Base-by-base conservation (phyloP, 2,329 filamentous ascomycete genomes). In the Fusarium sp. region DNA sequence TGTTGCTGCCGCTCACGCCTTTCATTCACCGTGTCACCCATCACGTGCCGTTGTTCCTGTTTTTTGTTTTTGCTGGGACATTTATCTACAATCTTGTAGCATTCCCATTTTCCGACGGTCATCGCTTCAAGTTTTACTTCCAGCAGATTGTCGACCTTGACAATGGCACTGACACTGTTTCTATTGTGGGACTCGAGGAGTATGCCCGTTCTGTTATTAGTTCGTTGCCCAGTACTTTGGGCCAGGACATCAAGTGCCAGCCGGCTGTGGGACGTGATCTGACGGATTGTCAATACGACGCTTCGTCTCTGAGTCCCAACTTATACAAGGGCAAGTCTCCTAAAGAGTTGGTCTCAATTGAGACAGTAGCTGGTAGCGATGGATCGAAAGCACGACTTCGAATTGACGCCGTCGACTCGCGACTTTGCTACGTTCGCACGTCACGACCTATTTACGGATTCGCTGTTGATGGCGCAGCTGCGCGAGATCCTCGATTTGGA, bases 21-120 rank as follows among this genome's bases (percentile, higher is more conserved):
- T 97, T 97, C 75, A 84, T 97, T 40, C 94, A 98, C 77, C 90
- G 95, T 43, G 88, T 96, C 67, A 93, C 90, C 2, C 91, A 92
- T 75, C 93, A 97, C 62, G 78, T 98, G 6, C 94, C 96, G 0
- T 81, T 90, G 0, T 89, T 97, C 71, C 78, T 97, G 17, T 83
- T 96, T 27, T 75, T 90, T 14, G 81, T 97, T 10, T 92, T 94
- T 64, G 74, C 88, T 23, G 92, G 85, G 30, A 96, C 93, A 2
- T 80, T 96, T 27, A 85, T 94, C 56, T 98, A 97, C 82, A 97
- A 96, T 75, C 86, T 97, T 6, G 80, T 87, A 4, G 92, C 92
- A 2, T 97, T 97, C 78, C 96, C 96, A 0, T 98, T 98, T 79
- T 96, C 93, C 1, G 81, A 87, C 22, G 85, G 88, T 61, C 92